Percentiles rank a stretch among this genome's conserved stretches.
These are phyloP conservation scores for Scenedesmus sp. DNA, from an alignment of 163 green algal species.

Conservation along the genomic window DNA sequence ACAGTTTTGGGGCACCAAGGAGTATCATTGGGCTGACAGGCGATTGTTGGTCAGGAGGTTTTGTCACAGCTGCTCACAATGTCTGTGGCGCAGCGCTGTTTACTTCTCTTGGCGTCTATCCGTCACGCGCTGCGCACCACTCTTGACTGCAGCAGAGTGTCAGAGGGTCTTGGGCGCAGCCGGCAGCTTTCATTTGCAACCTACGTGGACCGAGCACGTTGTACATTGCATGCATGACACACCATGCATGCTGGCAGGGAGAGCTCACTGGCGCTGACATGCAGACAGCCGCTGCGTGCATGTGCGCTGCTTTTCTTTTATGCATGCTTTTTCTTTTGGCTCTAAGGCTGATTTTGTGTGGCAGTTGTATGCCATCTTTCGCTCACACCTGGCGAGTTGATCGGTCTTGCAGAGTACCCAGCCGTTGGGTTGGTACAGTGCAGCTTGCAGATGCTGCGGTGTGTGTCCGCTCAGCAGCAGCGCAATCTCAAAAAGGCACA, in stretches of 20 bases:
- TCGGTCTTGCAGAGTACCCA: neutral
- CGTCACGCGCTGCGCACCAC: neutral
- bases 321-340: neutral
- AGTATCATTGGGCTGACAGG: slow-evolving; percentile 6
- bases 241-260: neutral
- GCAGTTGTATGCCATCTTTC: neutral
- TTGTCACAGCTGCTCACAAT: neutral
- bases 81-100: neutral
- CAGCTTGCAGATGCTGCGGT: neutral
- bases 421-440: neutral
- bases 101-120: neutral
- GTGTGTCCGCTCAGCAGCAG: neutral
- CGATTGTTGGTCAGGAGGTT: neutral
- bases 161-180: neutral
- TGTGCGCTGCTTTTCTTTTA: neutral
- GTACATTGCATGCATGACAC: neutral
- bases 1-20: neutral
- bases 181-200: neutral
- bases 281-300: neutral
- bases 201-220: neutral
- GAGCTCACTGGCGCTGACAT: neutral
- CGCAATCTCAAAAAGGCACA: slow-evolving; percentile 4
- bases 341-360: neutral
- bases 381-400: neutral
- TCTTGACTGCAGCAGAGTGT: neutral